Evolutionary conservation across 2,329 filamentous ascomycete genomes (phyloP).

Genomic region (Alternaria conjuncta): DNA sequence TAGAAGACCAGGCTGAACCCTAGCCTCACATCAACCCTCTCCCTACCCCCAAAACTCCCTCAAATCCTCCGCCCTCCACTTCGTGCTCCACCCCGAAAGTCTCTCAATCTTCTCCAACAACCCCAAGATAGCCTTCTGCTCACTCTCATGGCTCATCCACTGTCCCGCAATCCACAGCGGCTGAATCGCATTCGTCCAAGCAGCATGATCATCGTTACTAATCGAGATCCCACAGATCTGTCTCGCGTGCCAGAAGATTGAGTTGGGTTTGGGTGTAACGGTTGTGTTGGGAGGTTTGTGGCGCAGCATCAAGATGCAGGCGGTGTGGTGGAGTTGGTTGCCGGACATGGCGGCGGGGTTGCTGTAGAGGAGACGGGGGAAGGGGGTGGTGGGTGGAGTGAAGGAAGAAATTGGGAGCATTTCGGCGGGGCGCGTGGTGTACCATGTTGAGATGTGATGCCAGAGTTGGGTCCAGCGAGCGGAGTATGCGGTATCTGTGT

Average conservation of each 20-base stretch:
- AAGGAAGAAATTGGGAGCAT: slow-evolving; percentile 17
- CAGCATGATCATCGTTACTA: slow-evolving; percentile 54
- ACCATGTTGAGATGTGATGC: slow-evolving; percentile 43
- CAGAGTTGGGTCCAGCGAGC: slow-evolving; percentile 41
- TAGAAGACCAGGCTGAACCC: background rate
- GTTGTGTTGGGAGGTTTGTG: slow-evolving; percentile 34
- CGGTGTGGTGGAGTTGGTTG: slow-evolving; percentile 24
- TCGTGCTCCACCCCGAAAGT: slow-evolving; percentile 61
- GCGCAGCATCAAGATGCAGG: slow-evolving; percentile 17
- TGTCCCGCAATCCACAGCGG: slow-evolving; percentile 58
- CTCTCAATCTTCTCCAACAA: slow-evolving; percentile 58
- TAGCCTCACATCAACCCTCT: background rate
- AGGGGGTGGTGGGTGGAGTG: slow-evolving; percentile 6
- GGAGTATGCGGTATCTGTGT: background rate
- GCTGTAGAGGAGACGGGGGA: slow-evolving; percentile 21
- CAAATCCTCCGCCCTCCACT: slow-evolving; percentile 61
- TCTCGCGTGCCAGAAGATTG: slow-evolving; percentile 56
- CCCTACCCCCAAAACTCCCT: slow-evolving; percentile 57
- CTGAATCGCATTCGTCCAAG: slow-evolving; percentile 56
- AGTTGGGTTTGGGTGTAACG: slow-evolving; percentile 22
- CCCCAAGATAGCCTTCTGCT: slow-evolving; percentile 56
- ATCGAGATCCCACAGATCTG: slow-evolving; percentile 56
- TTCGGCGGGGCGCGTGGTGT: slow-evolving; percentile 33
- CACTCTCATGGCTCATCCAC: slow-evolving; percentile 54
- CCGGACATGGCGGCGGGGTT: slow-evolving; percentile 25